These are phyloP conservation scores for Corynespora cassiicola DNA, from an alignment of 2,329 filamentous ascomycete genomes.

Conservation along the genomic window DNA sequence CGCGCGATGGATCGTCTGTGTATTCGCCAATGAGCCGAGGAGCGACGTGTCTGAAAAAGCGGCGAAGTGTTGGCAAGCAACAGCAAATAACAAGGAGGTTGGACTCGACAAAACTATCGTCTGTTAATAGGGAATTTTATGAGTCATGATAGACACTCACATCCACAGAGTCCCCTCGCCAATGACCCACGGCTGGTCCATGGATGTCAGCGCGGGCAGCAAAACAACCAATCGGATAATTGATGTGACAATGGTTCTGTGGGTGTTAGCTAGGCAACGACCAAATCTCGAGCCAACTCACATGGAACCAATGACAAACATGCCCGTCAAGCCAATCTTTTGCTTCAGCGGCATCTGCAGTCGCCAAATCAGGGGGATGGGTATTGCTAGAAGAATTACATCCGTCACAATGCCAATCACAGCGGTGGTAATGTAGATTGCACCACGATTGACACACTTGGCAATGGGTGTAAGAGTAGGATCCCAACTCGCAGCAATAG, in stretches of 20 bases:
- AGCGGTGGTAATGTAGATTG: conserved; percentile 28
- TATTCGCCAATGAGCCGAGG: conserved; percentile 27
- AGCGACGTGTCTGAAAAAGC: conserved; percentile 49
- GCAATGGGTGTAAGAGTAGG: conserved; percentile 14
- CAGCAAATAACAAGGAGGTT: conserved; percentile 53
- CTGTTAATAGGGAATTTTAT: background rate
- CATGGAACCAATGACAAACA: conserved; percentile 26
- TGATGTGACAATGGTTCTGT: conserved; percentile 20
- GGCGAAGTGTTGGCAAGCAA: conserved; percentile 49
- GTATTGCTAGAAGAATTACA: conserved; percentile 22
- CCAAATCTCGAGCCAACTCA: conserved; percentile 2
- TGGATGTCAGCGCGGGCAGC: conserved; percentile 18
- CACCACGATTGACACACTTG: conserved; percentile 22
- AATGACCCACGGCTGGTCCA: conserved; percentile 22
- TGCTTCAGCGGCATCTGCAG: conserved; percentile 26
- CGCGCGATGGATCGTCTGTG: conserved; percentile 1
- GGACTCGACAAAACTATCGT: conserved; percentile 43
- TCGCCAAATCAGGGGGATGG: conserved; percentile 22
- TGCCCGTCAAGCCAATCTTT: conserved; percentile 21
- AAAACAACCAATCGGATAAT: conserved; percentile 19
- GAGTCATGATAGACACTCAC: conserved; percentile 7
- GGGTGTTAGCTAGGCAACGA: background rate
- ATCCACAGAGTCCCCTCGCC: conserved; percentile 17
- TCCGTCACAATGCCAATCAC: conserved; percentile 26
- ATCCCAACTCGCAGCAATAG: conserved; percentile 26